Evolutionary conservation across 2,329 filamentous ascomycete genomes (phyloP), one percentile per base, ranked within the genome.

Genomic region (Penicillium sumatraense): DNA sequence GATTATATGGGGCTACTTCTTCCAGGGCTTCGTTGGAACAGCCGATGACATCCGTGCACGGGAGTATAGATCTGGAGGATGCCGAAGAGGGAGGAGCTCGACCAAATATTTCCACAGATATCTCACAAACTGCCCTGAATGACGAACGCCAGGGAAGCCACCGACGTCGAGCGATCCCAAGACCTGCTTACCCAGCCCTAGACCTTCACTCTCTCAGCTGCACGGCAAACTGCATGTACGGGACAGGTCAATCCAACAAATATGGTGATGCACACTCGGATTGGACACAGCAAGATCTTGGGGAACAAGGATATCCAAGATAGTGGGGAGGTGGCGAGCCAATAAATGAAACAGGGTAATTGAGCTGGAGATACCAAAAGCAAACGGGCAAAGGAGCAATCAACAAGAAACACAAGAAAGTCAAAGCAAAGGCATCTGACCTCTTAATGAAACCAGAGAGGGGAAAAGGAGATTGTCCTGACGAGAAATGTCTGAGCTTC

Each of bases 281-380:
- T 61, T 64, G 61, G 61, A 51, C 50, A 46, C 29, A 16, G n/a
- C 49, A 21, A 27, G 44, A 40, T 56, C 35, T 36, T 16, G 38
- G 51, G 44, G 20, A 52, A 54, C 59, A 50, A 56, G 59, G 62
- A 53, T 60, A 26, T 58, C 8, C 31, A 53, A 29, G 44, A 16
- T 5, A 11, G 49, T 36, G 33, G 53, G 59, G 44, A 53, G 46
- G 53, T 56, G 21, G 20, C 49, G 24, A 46, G 38, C 60, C 54
- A 62, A 62, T 55, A n/a, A 41, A 40, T 27, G 21, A n/a, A 29
- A 11, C 26, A 44, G 29, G 5, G 13, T 24, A 49, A 9, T 26
- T 29, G 21, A 36, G 41, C 50, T 36, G 46, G 13, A 53, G 29
- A 47, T 20, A 42, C n/a, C 36, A 16, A 55, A 29, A 26, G 42